Evolutionary conservation across 768 basidiomycete genomes (phyloP).

Genomic region (Nidula microcarpa): DNA sequence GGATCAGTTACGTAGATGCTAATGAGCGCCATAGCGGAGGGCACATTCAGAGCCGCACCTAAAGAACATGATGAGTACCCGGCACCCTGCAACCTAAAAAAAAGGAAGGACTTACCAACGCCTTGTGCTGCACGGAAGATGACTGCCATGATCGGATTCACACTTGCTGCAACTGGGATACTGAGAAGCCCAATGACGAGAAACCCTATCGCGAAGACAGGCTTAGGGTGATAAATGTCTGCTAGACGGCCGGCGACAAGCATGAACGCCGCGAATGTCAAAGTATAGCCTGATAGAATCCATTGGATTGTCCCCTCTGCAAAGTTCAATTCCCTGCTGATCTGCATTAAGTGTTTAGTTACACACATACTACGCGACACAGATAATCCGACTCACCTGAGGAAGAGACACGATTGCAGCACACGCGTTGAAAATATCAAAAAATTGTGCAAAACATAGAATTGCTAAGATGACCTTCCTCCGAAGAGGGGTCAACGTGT

Average conservation of each 20-base stretch:
- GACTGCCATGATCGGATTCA: constrained; percentile 6
- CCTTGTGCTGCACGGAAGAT: constrained; percentile 10
- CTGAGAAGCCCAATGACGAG: constrained; percentile 5
- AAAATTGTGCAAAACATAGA: too few relatives aligned
- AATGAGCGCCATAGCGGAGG: constrained; percentile 3
- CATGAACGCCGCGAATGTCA: neutral
- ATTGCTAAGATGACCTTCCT: too few relatives aligned
- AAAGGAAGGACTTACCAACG: constrained; percentile 3
- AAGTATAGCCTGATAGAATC: neutral
- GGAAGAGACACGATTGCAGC: neutral
- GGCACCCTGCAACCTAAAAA: neutral
- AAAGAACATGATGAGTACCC: neutral
- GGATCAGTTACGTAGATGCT: neutral
- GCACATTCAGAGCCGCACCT: neutral
- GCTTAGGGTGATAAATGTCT: constrained; percentile 8
- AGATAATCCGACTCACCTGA: neutral
- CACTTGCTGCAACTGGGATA: constrained; percentile 3
- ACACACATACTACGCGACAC: neutral
- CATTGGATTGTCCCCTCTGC: neutral
- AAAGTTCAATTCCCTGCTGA: neutral
- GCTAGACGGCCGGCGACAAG: neutral
- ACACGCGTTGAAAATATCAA: too few relatives aligned
- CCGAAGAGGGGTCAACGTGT: too few relatives aligned
- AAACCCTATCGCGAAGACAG: constrained; percentile 7
- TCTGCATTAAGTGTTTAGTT: neutral